A percentile compares a stretch with the other conserved stretches of the same genome.
These are phyloP conservation scores for Remersonia thermophila DNA, from an alignment of 2,329 filamentous ascomycete species.

Conservation along the genomic window DNA sequence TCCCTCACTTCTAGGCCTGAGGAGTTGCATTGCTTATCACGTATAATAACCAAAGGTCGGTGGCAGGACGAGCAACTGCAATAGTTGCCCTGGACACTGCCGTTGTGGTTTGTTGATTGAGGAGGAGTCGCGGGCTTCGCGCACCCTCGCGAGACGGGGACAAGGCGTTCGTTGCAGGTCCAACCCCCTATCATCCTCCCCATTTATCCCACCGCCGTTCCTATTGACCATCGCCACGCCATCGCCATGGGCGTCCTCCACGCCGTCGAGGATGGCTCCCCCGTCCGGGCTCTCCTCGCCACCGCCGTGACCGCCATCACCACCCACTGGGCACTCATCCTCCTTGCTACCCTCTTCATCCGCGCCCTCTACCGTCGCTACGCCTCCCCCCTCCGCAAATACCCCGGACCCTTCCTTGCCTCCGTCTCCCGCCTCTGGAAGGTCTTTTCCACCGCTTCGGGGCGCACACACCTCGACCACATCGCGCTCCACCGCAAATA, in stretches of 20 bases:
- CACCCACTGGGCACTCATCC: slow-evolving; percentile 21
- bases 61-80: slow-evolving; percentile 13
- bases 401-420: slow-evolving; percentile 24
- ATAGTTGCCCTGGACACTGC: slow-evolving; percentile 12
- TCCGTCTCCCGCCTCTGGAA: slow-evolving; percentile 30
- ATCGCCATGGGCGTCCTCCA: slow-evolving; percentile 17
- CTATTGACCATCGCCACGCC: neutral
- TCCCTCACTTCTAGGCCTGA: neutral
- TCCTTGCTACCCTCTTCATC: slow-evolving; percentile 18
- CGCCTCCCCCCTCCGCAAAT: slow-evolving; percentile 24
- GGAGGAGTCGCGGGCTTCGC: neutral
- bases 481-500: slow-evolving; percentile 33
- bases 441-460: slow-evolving; percentile 25
- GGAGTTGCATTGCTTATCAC: neutral
- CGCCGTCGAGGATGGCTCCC: neutral
- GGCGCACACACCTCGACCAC: slow-evolving; percentile 31
- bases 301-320: slow-evolving; percentile 14
- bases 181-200: slow-evolving; percentile 3
- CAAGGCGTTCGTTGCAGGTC: slow-evolving; percentile 1
- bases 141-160: no score
- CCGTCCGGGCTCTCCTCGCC: slow-evolving; percentile 15
- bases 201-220: neutral
- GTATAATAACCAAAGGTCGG: slow-evolving; percentile 5
- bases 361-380: slow-evolving; percentile 22
- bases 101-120: neutral